Evolutionary conservation across 257 asterid genomes (phyloP), one percentile per base, ranked within the genome.

Genomic region (Anisodus acutangulus): DNA sequence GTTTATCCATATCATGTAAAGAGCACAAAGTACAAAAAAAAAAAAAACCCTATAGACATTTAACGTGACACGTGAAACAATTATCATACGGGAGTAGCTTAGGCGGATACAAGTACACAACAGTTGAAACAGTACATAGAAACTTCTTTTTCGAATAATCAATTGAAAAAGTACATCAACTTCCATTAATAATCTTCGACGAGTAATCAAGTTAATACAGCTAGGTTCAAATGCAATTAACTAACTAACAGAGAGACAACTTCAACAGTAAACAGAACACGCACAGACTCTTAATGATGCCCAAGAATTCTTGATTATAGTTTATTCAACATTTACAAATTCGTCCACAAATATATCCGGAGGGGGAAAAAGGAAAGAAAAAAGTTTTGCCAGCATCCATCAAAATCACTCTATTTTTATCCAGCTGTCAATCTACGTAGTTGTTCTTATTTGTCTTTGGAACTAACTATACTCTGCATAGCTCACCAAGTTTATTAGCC

Each of bases 181-280:
- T 41, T 41, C 79, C 57, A 16, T 43, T 71, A 43, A 71, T 71
- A 35, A 43, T 19, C 13, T 69, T 66, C 72, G 47, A 67, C 74
- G 12, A 35, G 74, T 35, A 67, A 35, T 67, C 74, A 67, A 67
- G 45, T 41, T 41, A 41, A 41, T 41, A 51, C 76, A 68, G 9
- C 76, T 68, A 68, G 13, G 53, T 39, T 39, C 78, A 68, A 16
- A 39, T 68, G 39, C 53, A 68, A 68, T 11, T 68, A 68, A 68
- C 78, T 68, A 37, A 13, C 0, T 67, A 13, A 68, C 26, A 68
- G 76, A 35, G 51, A 13, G 31, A 71, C 37, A 17, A 43, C 79
- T 43, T 57, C 37, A 71, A 71, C 9, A 71, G 57, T 0, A 17
- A 43, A 49, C n/a, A 70, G 17, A 70, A 43, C 78, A 41, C 3